A percentile compares a stretch with the other conserved stretches of the same genome.
phyloP scores from a whole-genome alignment of 2,329 filamentous ascomycete species.

The Neopestalotiopsis sp. region DNA sequence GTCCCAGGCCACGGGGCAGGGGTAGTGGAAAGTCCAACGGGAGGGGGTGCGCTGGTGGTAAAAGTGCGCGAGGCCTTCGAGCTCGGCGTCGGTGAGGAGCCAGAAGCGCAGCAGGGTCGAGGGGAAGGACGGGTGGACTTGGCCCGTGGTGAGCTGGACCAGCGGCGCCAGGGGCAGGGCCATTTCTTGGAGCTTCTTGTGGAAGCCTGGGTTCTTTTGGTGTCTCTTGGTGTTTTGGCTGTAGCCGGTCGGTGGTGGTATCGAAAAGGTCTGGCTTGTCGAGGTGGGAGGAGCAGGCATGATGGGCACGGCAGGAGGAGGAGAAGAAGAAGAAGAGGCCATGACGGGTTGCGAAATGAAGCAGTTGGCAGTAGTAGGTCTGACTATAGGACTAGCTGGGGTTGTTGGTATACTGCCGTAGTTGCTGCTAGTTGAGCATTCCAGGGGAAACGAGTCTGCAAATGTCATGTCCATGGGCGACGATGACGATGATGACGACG shows the following conservation, averaged over 20 bases:
- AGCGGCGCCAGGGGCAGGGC: constrained; percentile 69
- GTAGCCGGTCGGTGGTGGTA: constrained; percentile 35
- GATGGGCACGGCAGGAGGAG: too few relatives aligned
- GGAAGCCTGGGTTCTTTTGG: constrained; percentile 51
- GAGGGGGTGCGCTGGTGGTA: constrained; percentile 72
- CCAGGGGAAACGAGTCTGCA: background rate
- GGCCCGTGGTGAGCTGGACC: constrained; percentile 65
- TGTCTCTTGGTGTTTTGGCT: constrained; percentile 24
- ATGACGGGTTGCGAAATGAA: background rate
- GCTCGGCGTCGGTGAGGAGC: constrained; percentile 73
- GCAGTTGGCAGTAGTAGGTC: background rate
- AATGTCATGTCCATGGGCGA: constrained; percentile 16
- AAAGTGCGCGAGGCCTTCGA: constrained; percentile 72
- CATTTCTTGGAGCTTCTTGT: constrained; percentile 68
- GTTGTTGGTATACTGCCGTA: background rate
- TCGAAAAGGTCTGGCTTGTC: background rate
- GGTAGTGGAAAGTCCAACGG: constrained; percentile 64
- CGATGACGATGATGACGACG: constrained; percentile 20
- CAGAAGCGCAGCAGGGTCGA: constrained; percentile 72
- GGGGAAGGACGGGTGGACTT: constrained; percentile 70
- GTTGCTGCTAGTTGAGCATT: constrained; percentile 21
- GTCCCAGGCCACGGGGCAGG: constrained; percentile 70
- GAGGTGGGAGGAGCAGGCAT: background rate
- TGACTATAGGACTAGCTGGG: background rate
- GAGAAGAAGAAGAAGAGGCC: background rate